Evolutionary conservation across 495 filamentous ascomycete genomes (phyloP).

Genomic region (Bacidia gigantensis): DNA sequence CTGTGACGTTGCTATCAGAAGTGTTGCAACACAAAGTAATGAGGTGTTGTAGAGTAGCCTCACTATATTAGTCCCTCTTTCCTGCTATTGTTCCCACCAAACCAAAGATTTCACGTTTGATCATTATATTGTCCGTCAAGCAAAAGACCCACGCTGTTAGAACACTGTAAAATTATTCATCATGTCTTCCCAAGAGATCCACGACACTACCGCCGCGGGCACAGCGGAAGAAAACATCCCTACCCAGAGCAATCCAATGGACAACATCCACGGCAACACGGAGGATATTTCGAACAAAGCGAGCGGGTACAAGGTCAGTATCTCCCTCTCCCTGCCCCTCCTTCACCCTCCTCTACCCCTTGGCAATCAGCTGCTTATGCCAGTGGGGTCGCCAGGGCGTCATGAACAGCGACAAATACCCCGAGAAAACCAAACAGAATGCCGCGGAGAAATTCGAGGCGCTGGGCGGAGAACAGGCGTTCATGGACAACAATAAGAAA

Average conservation of each 20-base stretch:
- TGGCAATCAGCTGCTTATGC: not conserved
- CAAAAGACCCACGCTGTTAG: not conserved
- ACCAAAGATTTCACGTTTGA: too few species aligned
- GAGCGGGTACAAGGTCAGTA: constrained; percentile 12
- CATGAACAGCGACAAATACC: constrained; percentile 6
- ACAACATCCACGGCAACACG: constrained; percentile 13
- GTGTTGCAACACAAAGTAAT: too few species aligned
- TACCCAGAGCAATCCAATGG: constrained; percentile 14
- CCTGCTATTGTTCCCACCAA: too few species aligned
- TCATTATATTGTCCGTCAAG: too few species aligned
- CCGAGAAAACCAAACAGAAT: constrained; percentile 7
- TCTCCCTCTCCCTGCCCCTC: not conserved
- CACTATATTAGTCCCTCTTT: too few species aligned
- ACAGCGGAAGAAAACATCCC: constrained; percentile 15
- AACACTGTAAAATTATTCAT: not conserved
- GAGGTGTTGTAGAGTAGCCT: too few species aligned
- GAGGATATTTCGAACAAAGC: constrained; percentile 16
- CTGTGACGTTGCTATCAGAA: too few species aligned
- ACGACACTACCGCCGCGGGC: constrained; percentile 10
- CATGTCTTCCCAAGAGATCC: constrained; percentile 7
- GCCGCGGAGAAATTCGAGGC: constrained; percentile 9
- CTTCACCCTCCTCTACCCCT: not conserved
- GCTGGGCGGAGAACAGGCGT: constrained; percentile 13
- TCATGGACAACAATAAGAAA: constrained; percentile 15
- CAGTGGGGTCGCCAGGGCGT: not conserved